Conservation (phyloP, 768 basidiomycete species). For the Agrocybe praecox region DNA sequence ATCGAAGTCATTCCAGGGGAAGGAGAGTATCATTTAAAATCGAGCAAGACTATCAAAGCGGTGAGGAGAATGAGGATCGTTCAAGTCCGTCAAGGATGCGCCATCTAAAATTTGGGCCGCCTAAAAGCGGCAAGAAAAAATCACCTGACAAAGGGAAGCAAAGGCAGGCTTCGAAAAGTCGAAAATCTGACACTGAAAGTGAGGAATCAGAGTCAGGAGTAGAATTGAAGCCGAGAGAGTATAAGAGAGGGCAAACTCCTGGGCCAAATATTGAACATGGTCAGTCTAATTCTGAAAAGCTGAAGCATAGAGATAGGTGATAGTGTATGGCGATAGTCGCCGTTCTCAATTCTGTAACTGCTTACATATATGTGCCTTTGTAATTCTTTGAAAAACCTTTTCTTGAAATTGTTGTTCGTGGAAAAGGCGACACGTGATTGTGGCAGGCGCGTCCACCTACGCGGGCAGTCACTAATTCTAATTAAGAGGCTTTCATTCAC, state of each 20-base stretch:
- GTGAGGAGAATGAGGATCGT: constrained; percentile 13
- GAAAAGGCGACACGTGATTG: no score
- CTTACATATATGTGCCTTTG: no score
- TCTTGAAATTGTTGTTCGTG: no score
- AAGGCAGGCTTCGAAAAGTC: background rate
- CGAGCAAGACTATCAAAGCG: constrained; percentile 26
- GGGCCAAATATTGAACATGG: constrained; percentile 18
- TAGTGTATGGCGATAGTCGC: no score
- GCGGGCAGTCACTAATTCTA: no score
- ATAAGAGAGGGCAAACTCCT: constrained; percentile 31
- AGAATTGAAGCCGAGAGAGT: constrained; percentile 6
- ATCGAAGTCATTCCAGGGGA: constrained; percentile 54
- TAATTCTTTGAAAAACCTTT: no score
- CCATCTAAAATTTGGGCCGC: background rate
- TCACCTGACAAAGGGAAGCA: background rate
- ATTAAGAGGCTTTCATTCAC: no score
- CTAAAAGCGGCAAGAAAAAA: background rate
- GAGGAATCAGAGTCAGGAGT: background rate
- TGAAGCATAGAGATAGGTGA: background rate
- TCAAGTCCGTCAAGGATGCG: constrained; percentile 6
- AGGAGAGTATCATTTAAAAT: constrained; percentile 60
- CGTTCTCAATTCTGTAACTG: no score
- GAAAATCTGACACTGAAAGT: background rate
- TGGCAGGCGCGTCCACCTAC: no score
- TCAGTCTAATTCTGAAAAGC: background rate